A percentile compares a stretch with the other conserved stretches of the same genome.
Conservation (phyloP, 208 protist species). For the Naegleria lovaniensis region DNA sequence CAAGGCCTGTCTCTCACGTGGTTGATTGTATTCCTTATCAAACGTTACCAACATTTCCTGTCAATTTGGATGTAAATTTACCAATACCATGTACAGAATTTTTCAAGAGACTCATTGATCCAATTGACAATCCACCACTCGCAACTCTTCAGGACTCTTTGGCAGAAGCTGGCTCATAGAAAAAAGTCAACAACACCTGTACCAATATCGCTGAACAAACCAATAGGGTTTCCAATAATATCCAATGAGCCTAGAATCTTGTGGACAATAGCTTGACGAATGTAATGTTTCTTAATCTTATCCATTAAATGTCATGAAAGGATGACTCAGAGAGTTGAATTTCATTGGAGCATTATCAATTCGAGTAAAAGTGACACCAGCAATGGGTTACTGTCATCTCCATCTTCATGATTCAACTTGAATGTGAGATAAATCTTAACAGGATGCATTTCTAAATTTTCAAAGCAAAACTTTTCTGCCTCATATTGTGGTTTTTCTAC, state of each 20-base stretch:
- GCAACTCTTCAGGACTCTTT: not conserved
- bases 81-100: conserved; percentile 33
- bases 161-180: conserved; percentile 37
- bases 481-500: not conserved
- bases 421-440: not conserved
- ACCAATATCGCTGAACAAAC: conserved; percentile 28
- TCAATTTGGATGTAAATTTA: conserved; percentile 34
- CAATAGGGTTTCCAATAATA: conserved; percentile 36
- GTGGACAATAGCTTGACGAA: not conserved
- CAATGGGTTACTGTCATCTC: not conserved
- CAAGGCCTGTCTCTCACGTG: not conserved
- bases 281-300: not conserved
- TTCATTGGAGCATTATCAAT: conserved; percentile 5
- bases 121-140: not conserved
- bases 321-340: not conserved
- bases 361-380: not conserved
- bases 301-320: not conserved
- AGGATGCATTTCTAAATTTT: not conserved
- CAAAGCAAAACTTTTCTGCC: not conserved
- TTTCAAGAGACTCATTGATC: not conserved
- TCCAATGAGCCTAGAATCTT: not conserved
- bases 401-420: not conserved
- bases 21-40: conserved; percentile 41
- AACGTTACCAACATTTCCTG: conserved; percentile 38
- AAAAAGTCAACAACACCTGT: conserved; percentile 35